Percentiles rank a stretch among this genome's conserved stretches.
These are phyloP conservation scores for Yarrowia porcina DNA, from an alignment of 805 yeast genomes.

Conservation along the genomic window DNA sequence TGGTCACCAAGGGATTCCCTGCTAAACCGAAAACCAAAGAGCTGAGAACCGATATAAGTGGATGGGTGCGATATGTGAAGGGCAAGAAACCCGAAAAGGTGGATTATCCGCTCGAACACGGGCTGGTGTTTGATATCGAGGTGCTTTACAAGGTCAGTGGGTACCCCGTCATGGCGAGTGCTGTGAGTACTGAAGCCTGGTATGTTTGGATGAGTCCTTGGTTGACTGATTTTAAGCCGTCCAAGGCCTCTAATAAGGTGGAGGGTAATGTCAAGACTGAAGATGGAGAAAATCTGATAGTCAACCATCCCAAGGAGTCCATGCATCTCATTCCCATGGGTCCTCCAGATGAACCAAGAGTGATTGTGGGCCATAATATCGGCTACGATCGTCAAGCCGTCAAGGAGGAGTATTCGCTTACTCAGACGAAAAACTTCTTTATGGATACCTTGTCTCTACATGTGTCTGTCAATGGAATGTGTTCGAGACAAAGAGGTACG, in stretches of 20 bases:
- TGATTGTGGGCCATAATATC: conserved; percentile 86
- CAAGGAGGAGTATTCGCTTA: conserved; percentile 72
- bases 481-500: conserved; percentile 81
- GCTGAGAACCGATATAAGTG: conserved; percentile 45
- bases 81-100: conserved; percentile 57
- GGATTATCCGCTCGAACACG: conserved; percentile 64
- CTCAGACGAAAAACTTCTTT: conserved; percentile 67
- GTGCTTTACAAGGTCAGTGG: conserved; percentile 70
- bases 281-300: conserved; percentile 23
- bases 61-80: conserved; percentile 75
- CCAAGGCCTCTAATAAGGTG: too few species aligned
- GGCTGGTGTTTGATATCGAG: conserved; percentile 85
- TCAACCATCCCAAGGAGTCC: conserved; percentile 46
- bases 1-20: conserved; percentile 44
- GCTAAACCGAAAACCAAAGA: conserved; percentile 52
- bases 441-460: conserved; percentile 93
- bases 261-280: not conserved
- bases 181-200: conserved; percentile 77
- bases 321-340: conserved; percentile 65
- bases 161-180: conserved; percentile 78
- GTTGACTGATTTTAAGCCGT: conserved; percentile 23
- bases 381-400: conserved; percentile 88
- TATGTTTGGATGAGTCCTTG: conserved; percentile 93
- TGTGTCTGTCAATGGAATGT: conserved; percentile 85
- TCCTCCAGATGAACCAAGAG: conserved; percentile 46